Evolutionary conservation across 352 stramenopile genomes (phyloP), one percentile per base, ranked within the genome.

Genomic region (Phytophthora brassicae): DNA sequence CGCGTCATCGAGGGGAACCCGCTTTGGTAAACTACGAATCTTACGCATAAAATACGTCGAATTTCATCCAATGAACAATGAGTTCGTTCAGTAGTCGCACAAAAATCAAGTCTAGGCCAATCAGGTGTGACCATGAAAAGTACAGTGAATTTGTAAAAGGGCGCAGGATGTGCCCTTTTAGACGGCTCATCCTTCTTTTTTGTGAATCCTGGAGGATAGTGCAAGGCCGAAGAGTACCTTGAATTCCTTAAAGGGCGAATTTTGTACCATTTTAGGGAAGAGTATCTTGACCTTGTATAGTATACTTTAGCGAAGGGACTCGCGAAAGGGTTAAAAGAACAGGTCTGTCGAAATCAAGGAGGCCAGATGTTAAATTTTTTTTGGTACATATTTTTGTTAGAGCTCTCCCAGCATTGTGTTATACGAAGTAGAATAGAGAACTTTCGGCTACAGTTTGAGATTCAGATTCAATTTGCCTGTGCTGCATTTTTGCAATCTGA

Each of bases 261-360:
- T 48, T 48, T 48, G 42, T 33, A 22, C 9, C 42, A 19, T 48
- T 48, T 48, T 8, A 22, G 20, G 16, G 4, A 7, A 48, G 11
- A 48, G 6, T 48, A 48, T 48, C 19, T 46, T 45, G 38, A 45
- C 38, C 38, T 45, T 24, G 38, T 45, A 45, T 45, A 45, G 16
- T 45, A 45, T 45, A 48, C 42, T 48, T 48, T 48, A 48, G 42
- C 4, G 20, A 33, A 48, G 42, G 20, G 42, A 28, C 19, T 48
- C 42, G 42, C 42, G 20, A 48, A 48, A 48, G 42, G 42, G 17
- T 48, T 48, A 39, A 39, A 33, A n/a, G n/a, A n/a, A n/a, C n/a
- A n/a, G n/a, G n/a, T n/a, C n/a, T n/a, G n/a, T n/a, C n/a, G n/a
- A n/a, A n/a, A n/a, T n/a, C n/a, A n/a, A n/a, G n/a, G n/a, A n/a